Evolutionary conservation across 169 alveolate genomes (phyloP).

Genomic region (Sarcocystis neurona): DNA sequence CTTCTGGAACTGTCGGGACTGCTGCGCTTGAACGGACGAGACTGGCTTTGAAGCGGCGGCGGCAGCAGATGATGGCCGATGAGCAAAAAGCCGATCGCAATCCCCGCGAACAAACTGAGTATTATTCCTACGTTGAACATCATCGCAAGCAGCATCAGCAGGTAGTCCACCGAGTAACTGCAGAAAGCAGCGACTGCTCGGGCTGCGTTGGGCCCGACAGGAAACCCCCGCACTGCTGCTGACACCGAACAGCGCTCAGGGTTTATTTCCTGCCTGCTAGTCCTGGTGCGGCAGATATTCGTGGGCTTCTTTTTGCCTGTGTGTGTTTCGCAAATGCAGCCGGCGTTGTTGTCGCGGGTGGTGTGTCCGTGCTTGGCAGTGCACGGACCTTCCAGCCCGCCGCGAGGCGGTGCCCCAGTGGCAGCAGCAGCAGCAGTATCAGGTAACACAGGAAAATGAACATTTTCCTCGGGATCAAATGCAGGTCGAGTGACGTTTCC

Average conservation of each 20-base stretch:
- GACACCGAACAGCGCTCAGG: neutral
- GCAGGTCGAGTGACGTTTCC: no score
- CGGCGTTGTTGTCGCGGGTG: no score
- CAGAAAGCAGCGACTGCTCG: conserved; percentile 49
- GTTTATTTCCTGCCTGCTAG: neutral
- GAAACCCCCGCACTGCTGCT: conserved; percentile 51
- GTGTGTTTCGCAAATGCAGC: neutral
- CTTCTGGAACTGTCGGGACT: no score
- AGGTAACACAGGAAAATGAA: no score
- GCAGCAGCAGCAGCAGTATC: no score
- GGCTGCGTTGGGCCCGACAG: conserved; percentile 43
- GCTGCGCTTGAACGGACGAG: no score
- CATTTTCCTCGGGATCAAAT: no score
- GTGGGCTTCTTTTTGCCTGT: conserved; percentile 26
- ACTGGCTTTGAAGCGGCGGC: no score
- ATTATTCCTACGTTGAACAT: conserved; percentile 66
- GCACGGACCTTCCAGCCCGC: no score
- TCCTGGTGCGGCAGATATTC: no score
- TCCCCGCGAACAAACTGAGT: conserved; percentile 47
- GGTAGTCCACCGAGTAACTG: conserved; percentile 62
- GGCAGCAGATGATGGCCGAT: conserved; percentile 50
- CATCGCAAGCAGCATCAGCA: conserved; percentile 67
- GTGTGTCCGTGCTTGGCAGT: no score
- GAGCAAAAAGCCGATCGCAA: conserved; percentile 54
- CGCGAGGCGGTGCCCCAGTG: no score